These are phyloP conservation scores for Aspergillus sp. DNA, from an alignment of 2,329 filamentous ascomycete genomes.

Conservation along the genomic window DNA sequence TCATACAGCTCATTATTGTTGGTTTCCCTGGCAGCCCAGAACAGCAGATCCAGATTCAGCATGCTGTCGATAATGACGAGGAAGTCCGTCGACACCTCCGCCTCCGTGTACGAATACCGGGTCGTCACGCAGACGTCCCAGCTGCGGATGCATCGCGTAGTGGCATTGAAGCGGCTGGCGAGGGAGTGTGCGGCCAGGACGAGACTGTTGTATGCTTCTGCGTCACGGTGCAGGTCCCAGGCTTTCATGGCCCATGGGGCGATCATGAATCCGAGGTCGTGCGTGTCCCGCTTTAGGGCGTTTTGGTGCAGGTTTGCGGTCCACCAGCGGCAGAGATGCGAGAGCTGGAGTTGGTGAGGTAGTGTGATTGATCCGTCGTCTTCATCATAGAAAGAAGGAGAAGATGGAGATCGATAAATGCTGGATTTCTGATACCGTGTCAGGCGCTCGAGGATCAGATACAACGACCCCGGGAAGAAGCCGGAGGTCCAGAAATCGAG, in stretches of 20 bases:
- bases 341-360: constrained; percentile 14
- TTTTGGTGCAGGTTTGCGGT: constrained; percentile 39
- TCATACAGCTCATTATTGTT: constrained; percentile 20
- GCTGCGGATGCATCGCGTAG: constrained; percentile 39
- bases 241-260: constrained; percentile 49
- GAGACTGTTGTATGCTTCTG: constrained; percentile 30
- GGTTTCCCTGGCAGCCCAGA: constrained; percentile 37
- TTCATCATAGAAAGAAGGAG: background rate
- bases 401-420: background rate
- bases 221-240: constrained; percentile 47
- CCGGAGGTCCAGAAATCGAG: constrained; percentile 51
- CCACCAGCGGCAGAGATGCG: constrained; percentile 43
- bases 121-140: constrained; percentile 47
- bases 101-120: constrained; percentile 21
- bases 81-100: constrained; percentile 35
- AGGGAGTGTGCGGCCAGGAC: constrained; percentile 39
- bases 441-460: constrained; percentile 37
- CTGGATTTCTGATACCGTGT: constrained; percentile 31
- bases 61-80: constrained; percentile 48
- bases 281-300: constrained; percentile 49
- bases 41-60: constrained; percentile 43
- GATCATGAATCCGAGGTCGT: constrained; percentile 57
- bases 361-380: too few relatives aligned
- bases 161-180: constrained; percentile 35
- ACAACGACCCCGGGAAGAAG: constrained; percentile 50